Base-by-base conservation (phyloP, 441 rosid species). In the Gossypium gossypioides region DNA sequence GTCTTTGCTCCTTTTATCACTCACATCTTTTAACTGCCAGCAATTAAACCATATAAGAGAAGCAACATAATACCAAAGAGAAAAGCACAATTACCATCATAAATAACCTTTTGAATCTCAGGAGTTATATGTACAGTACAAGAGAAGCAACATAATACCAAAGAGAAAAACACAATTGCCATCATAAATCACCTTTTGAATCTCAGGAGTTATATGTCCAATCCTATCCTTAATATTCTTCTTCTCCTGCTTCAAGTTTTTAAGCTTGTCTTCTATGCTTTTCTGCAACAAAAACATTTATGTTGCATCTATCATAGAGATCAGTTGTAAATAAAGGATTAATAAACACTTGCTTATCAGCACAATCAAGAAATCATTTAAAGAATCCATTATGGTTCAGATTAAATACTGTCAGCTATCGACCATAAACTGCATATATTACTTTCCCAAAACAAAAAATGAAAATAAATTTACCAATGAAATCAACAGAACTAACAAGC, bases 261-360 rank as follows among this genome's bases (percentile, higher is more conserved):
- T 78, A 80, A 91, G 95, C 76, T 93, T 93, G 84, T 96, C 99
- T 76, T 85, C 79, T 68, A 93, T 91, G 79, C 99, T 93, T 77
- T 79, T 83, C 99, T 96, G 91, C 82, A 80, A 77, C 18, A 80
- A 27, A 32, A 66, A 76, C 62, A 42, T 69, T 15, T 9, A 72
- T 15, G 69, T 78, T 16, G 51, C 21, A 60, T 32, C 72, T 42
- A 42, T 27, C 54, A 51, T 34, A 48, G 34, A 58, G 34, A 40
- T 51, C 72, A 56, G 72, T 54, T 3, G 67, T 27, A 51, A 66
- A 25, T 59, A 55, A 68, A 77, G 29, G 52, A 61, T 34, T 12
- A 79, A 57, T 48, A 46, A 19, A 59, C 21, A 48, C 51, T 40
- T 21, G 25, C 66, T 18, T 12, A 51, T 59, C 63, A 16, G 52